A percentile compares a stretch with the other conserved stretches of the same genome.
These are phyloP conservation scores for Hortiboletus campestris DNA, from an alignment of 768 basidiomycete genomes.

Conservation along the genomic window DNA sequence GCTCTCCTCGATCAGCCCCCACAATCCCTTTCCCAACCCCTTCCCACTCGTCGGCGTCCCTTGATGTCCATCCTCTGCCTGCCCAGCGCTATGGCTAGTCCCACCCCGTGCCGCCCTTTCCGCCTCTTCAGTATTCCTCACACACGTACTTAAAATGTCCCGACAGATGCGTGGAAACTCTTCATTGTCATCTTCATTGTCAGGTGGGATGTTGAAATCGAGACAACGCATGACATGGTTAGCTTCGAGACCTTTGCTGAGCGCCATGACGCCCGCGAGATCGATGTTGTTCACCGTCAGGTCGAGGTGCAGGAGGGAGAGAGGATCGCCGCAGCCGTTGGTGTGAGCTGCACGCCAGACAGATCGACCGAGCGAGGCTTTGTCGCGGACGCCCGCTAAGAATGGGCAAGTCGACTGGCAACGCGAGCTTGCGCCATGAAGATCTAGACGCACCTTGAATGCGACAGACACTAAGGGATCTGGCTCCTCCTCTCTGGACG, in stretches of 20 bases:
- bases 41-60: conserved; percentile 41
- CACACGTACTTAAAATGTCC: conserved; percentile 86
- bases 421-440: not conserved
- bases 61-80: conserved; percentile 18
- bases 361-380: conserved; percentile 74
- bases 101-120: conserved; percentile 36
- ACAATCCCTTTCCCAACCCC: conserved; percentile 67
- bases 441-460: conserved; percentile 53
- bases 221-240: conserved; percentile 89
- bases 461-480: conserved; percentile 64
- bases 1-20: conserved; percentile 85
- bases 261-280: conserved; percentile 89
- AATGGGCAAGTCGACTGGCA: not conserved
- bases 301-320: conserved; percentile 92
- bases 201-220: conserved; percentile 88
- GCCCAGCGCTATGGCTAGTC: not conserved
- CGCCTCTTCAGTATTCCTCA: conserved; percentile 91
- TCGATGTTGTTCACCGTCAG: conserved; percentile 81
- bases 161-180: conserved; percentile 83
- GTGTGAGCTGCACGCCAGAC: conserved; percentile 74
- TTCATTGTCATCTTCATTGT: too few relatives aligned
- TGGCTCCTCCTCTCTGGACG: conserved; percentile 68
- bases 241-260: conserved; percentile 78
- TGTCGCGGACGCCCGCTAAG: conserved; percentile 49
- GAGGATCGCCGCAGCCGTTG: conserved; percentile 70